Percentiles rank a stretch among this genome's conserved stretches.
Conservation (phyloP, 2,329 filamentous ascomycete genomes). For the Dothideomycetes sp. region DNA sequence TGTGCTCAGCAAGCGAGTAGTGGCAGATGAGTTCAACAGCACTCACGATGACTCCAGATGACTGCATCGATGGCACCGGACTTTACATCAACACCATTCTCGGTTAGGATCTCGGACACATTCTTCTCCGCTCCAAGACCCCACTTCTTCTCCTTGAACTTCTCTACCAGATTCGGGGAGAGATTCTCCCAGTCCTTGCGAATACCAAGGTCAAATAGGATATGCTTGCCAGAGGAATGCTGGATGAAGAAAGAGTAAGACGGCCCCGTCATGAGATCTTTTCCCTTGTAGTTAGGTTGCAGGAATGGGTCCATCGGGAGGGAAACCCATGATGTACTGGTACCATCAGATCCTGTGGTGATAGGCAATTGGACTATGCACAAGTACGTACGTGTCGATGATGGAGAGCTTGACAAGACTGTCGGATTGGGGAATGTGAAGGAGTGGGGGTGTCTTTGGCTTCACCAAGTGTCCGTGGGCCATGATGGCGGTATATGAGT, state of each 20-base stretch:
- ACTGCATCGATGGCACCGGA: conserved; percentile 21
- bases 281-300: conserved; percentile 28
- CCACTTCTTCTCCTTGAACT: conserved; percentile 22
- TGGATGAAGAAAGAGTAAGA: conserved; percentile 38
- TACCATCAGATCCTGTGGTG: background rate
- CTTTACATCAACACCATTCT: conserved; percentile 27
- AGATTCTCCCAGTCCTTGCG: conserved; percentile 35
- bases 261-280: conserved; percentile 26
- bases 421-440: conserved; percentile 22
- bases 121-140: conserved; percentile 31
- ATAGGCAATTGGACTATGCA: background rate
- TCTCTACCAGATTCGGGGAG: conserved; percentile 19
- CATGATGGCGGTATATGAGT: no score
- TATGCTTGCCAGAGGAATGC: conserved; percentile 28
- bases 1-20: no score
- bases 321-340: conserved; percentile 21
- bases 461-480: conserved; percentile 11
- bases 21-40: no score
- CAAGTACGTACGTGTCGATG: conserved; percentile 20
- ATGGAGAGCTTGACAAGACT: conserved; percentile 23
- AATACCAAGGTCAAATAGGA: conserved; percentile 38
- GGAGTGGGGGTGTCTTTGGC: conserved; percentile 19
- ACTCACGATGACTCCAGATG: conserved; percentile 24
- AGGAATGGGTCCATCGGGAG: conserved; percentile 22
- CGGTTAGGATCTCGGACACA: conserved; percentile 29